Evolutionary conservation across 208 protist genomes (phyloP).

Genomic region (Crithidia expoeki): DNA sequence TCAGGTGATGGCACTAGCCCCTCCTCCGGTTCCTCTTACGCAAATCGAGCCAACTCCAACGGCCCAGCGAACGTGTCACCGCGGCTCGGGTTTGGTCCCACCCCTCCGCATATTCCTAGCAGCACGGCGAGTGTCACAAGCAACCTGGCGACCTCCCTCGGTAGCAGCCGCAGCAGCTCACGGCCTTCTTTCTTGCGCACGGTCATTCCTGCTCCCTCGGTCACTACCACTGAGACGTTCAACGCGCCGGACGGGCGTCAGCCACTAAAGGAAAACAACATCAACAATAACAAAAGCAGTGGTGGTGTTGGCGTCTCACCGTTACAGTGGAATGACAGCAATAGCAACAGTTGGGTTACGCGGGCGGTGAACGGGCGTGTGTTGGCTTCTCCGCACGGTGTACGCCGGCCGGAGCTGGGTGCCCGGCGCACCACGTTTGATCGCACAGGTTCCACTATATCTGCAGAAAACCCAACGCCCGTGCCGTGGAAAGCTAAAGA

Average conservation of each 20-base stretch:
- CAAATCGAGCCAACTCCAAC: neutral
- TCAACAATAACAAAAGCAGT: no score
- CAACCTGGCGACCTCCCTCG: slow-evolving; percentile 13
- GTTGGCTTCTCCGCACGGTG: slow-evolving; percentile 11
- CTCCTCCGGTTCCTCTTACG: slow-evolving; percentile 9
- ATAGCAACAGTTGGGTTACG: neutral
- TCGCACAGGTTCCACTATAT: slow-evolving; percentile 9
- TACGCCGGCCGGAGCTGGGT: slow-evolving; percentile 17
- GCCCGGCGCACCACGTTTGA: slow-evolving; percentile 24
- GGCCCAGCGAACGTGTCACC: neutral
- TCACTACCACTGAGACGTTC: neutral
- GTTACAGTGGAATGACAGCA: neutral
- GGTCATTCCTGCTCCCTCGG: neutral
- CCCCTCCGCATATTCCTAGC: slow-evolving; percentile 12
- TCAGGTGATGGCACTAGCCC: neutral
- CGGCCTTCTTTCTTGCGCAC: slow-evolving; percentile 28
- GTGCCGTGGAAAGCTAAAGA: neutral
- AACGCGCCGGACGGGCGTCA: neutral
- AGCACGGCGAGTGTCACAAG: slow-evolving; percentile 26
- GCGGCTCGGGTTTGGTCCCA: slow-evolving; percentile 9
- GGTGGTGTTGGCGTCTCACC: neutral
- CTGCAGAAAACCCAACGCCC: neutral
- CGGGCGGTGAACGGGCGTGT: slow-evolving; percentile 21
- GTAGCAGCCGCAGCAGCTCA: slow-evolving; percentile 26
- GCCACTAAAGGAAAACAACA: neutral